Evolutionary conservation across 176 grass and related monocot species (phyloP).

Genomic region (Hsuehochloa calcarea): DNA sequence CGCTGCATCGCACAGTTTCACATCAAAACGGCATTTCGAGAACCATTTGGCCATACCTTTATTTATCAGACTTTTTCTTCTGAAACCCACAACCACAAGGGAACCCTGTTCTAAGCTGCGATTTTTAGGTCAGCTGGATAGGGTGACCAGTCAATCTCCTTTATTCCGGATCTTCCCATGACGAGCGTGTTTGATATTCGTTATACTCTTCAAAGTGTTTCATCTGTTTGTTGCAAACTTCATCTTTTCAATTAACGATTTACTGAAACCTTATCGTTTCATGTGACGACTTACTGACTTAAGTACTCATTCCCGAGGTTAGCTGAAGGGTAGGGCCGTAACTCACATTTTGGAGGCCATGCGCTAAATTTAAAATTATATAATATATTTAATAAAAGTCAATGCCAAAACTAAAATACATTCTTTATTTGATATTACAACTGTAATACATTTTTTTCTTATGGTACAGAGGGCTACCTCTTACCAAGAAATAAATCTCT

Average conservation of each 20-base stretch:
- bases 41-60: slow-evolving; percentile 16
- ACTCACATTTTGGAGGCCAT: no score
- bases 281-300: not conserved
- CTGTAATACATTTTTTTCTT: no score
- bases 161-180: not conserved
- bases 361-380: no score
- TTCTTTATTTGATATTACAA: no score
- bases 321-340: no score
- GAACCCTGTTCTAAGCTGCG: slow-evolving; percentile 34
- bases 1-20: slow-evolving; percentile 37
- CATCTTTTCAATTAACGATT: not conserved
- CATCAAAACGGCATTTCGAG: not conserved
- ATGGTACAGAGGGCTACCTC: no score
- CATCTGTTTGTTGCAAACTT: not conserved
- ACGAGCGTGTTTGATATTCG: not conserved
- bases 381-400: no score
- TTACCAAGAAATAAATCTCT: no score
- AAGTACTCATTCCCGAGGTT: not conserved
- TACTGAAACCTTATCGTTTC: not conserved
- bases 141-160: slow-evolving; percentile 23
- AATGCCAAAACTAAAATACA: no score
- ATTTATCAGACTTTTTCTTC: not conserved
- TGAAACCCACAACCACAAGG: slow-evolving; percentile 18
- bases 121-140: slow-evolving; percentile 38
- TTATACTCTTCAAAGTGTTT: not conserved